Base-by-base conservation (phyloP, 257 asterid species). In the Datura wrightii region DNA sequence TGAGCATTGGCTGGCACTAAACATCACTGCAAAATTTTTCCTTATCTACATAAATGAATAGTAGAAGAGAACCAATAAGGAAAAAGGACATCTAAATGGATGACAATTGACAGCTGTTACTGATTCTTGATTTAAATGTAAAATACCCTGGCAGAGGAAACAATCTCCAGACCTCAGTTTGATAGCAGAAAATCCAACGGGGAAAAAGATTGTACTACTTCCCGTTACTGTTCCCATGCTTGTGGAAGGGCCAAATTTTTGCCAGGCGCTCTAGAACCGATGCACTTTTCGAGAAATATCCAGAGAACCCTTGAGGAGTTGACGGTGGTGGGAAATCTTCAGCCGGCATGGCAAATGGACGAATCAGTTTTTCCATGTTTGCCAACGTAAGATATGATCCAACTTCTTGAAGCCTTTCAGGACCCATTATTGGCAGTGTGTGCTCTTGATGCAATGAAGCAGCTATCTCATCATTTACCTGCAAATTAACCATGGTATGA, bases 261-360 rank as follows among this genome's bases (percentile, higher is more conserved):
- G 88, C 98, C 5, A 97, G 94, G 69, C 98, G 98, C 84, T 97
- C 98, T 67, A 97, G 85, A 58, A 97, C 98, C 1, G 92, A 87
- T 0, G 99, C 97, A 69, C 97, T 93, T 82, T 95, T 97, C 16
- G 98, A 94, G 92, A 97, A 97, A 89, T 94, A 93, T 85, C 99
- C 98, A 0, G 97, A 84, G 83, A 95, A 95, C 79, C 95, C 97
- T 84, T 95, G 99, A 48, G 99, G 98, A 62, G 86, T 85, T 7
- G 97, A 54, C 9, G 98, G 94, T 7, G 99, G 99, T 42, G 98
- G 98, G 79, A 95, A 95, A 84, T 95, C 98, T 88, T 95, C 99
- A 0, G 97, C 97, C 8, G 99, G 99, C 98, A 95, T 95, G 48
- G 99, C 98, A 80, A 92, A 95, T 41, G 94, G 90, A 53, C 92